Conservation (phyloP, 257 asterid genomes). For the Fraxinus americana region DNA sequence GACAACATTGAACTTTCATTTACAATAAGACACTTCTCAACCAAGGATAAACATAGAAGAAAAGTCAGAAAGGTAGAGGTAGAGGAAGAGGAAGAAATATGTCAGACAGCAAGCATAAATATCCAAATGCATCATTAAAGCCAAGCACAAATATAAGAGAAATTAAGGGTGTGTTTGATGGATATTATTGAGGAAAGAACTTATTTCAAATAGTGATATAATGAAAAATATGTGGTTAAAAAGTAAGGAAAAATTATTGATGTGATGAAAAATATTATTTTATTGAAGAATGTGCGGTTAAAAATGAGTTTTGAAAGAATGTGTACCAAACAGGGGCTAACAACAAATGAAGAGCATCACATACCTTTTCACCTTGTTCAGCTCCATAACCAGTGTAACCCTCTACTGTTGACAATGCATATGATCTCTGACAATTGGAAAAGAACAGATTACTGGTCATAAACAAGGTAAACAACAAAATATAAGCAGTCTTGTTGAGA, state of each 20-base stretch:
- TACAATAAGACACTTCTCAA: not conserved
- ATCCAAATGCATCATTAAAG: not conserved
- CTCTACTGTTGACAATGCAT: constrained; percentile 68
- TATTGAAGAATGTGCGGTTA: too few relatives aligned
- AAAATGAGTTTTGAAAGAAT: too few relatives aligned
- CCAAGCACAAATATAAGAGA: not conserved
- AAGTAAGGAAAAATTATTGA: too few relatives aligned
- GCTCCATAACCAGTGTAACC: constrained; percentile 98
- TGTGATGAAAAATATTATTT: too few relatives aligned
- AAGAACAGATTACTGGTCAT: not conserved
- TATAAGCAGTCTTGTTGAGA: constrained; percentile 1
- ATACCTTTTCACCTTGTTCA: constrained; percentile 95
- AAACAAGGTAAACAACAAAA: not conserved
- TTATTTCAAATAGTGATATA: too few relatives aligned
- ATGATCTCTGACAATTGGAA: constrained; percentile 59
- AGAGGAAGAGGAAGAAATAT: not conserved
- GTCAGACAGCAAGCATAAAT: not conserved
- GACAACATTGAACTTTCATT: not conserved
- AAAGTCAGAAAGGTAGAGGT: constrained; percentile 16
- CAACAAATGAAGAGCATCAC: constrained; percentile 16
- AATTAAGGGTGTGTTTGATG: not conserved
- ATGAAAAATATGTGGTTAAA: too few relatives aligned
- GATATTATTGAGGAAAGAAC: too few relatives aligned
- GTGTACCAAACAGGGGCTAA: not conserved
- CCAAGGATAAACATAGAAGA: constrained; percentile 19